These are phyloP conservation scores for Fomes fomentarius DNA, from an alignment of 1,284 basidiomycete species.

Conservation along the genomic window DNA sequence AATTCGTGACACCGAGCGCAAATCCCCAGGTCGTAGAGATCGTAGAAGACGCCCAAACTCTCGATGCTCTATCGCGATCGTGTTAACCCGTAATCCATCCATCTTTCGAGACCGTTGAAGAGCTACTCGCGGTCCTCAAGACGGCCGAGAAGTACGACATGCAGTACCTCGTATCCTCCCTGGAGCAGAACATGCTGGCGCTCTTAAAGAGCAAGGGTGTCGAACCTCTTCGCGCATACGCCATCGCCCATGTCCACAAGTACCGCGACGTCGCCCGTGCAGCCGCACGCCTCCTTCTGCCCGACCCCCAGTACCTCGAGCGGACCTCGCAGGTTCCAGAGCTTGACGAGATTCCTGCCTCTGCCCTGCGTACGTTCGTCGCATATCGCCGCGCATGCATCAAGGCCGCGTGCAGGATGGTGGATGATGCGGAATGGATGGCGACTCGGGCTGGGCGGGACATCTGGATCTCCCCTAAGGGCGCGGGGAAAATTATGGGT, in stretches of 20 bases:
- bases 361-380: neutral
- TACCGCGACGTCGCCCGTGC: neutral
- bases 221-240: slow-evolving; percentile 7
- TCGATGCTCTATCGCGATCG: neutral
- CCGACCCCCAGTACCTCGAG: neutral
- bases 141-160: slow-evolving; percentile 9
- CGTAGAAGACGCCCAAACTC: neutral
- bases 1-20: neutral
- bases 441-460: neutral
- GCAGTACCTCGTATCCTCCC: neutral
- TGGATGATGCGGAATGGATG: neutral
- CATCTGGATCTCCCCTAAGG: neutral
- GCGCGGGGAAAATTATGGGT: neutral
- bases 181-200: neutral
- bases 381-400: neutral
- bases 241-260: slow-evolving; percentile 2
- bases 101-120: neutral
- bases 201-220: neutral
- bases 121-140: neutral
- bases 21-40: neutral
- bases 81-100: slow-evolving; percentile 6
- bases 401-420: neutral
- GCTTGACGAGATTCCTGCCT: neutral
- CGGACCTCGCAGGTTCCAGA: neutral
- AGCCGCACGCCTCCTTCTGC: neutral